Base-by-base conservation (phyloP, 257 asterid genomes). In the Jacaranda mimosifolia region DNA sequence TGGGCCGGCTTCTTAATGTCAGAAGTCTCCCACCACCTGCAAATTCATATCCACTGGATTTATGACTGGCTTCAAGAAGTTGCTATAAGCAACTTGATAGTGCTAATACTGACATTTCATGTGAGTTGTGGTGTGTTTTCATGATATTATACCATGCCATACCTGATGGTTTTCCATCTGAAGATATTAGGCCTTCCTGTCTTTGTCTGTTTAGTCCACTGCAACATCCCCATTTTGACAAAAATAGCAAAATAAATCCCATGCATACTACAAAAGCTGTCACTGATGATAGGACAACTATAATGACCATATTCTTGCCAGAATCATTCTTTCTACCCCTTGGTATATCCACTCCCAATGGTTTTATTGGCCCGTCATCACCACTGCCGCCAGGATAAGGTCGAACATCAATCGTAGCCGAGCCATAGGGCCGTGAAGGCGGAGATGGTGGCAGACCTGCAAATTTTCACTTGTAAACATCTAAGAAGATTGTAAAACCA, bases 381-480 rank as follows among this genome's bases (percentile, higher is more conserved):
- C 75, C 79, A 48, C 38, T 73, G 42, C 82, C 58, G 38, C 88
- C 83, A 8, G 88, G 88, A 78, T 64, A 79, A 60, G 93, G 91
- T 26, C 70, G 91, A 68, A 48, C 74, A 48, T 75, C 87, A 43
- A 87, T 84, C 35, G 87, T 79, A 58, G 92, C 92, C 70, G 85
- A 76, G 56, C 75, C 75, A 4, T 90, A 82, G 53, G 86, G 77
- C 75, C 57, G 76, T 53, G 92, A 80, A 74, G 98, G 99, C 13
- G 98, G 96, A 81, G 98, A 89, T 9, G 97, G 92, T 3, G 98
- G 98, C 65, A 94, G 83, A 51, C 98, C 98, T 94, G 86, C 80
- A 79, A 58, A 73, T 43, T 58, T 62, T 66, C 65, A 70, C 36
- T 56, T 13, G 32, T 79, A 56, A 83, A 56, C 48, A 19, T 43